Evolutionary conservation across 2,329 filamentous ascomycete genomes (phyloP).

Genomic region (Penicillium glabrum): DNA sequence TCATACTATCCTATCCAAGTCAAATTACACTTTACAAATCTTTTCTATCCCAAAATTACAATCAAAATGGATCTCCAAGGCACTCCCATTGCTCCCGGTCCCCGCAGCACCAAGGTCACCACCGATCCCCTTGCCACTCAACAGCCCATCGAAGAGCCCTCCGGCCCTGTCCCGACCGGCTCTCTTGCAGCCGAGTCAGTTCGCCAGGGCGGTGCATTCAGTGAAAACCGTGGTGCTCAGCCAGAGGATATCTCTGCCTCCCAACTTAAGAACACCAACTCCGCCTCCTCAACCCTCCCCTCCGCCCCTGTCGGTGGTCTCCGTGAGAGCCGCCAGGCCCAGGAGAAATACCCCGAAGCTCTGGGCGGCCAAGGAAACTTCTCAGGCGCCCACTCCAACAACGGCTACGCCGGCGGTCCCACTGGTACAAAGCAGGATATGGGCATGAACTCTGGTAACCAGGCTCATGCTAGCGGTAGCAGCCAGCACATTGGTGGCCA

Average conservation of each 20-base stretch:
- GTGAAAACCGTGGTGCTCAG: constrained; percentile 57
- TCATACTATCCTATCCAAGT: background rate
- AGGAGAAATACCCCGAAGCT: constrained; percentile 44
- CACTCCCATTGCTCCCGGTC: constrained; percentile 32
- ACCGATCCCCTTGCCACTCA: constrained; percentile 49
- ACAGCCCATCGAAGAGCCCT: constrained; percentile 59
- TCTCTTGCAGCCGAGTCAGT: constrained; percentile 76
- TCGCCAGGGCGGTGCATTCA: constrained; percentile 59
- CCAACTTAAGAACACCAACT: constrained; percentile 57
- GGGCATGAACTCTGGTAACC: constrained; percentile 20
- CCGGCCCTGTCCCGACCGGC: constrained; percentile 64
- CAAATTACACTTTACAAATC: background rate
- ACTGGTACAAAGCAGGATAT: constrained; percentile 33
- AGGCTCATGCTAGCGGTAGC: constrained; percentile 26
- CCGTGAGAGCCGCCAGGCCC: constrained; percentile 45
- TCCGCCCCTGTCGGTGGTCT: constrained; percentile 48
- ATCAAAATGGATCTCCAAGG: constrained; percentile 43
- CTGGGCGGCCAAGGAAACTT: constrained; percentile 41
- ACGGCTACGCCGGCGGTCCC: constrained; percentile 37
- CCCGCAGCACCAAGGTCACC: constrained; percentile 43
- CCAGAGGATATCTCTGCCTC: constrained; percentile 50
- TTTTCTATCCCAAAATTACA: background rate
- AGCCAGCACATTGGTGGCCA: constrained; percentile 30
- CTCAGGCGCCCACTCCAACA: constrained; percentile 35
- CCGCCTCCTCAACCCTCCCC: constrained; percentile 51